Evolutionary conservation across 1,284 basidiomycete species (phyloP), one percentile per base, ranked within the genome.

Genomic region (Cystobasidium sp.): DNA sequence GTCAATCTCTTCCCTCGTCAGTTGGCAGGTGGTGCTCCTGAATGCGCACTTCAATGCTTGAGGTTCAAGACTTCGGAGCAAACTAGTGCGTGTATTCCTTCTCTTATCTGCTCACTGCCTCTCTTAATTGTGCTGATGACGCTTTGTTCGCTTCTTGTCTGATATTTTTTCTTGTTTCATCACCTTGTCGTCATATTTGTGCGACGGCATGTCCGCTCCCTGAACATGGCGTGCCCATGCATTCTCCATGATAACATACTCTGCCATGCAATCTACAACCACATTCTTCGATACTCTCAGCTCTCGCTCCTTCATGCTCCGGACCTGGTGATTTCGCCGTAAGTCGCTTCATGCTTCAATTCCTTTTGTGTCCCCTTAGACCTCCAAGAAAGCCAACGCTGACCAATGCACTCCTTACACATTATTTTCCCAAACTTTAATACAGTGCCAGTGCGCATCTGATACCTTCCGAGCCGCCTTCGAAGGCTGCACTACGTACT

Each of bases 281-380:
- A n/a, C 41, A n/a, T 22, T 43, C 12, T 31, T 31, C 31, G 31
- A 1, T 31, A 5, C 5, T 41, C 14, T 18, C 59, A 71, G 69
- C 20, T 24, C 69, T 71, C 37, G 69, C 69, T 52, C 56, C 59
- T 0, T 39, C 46, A 18, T 71, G 69, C 69, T 24, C 37, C 9
- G 69, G 69, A 18, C 56, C 69, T 22, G 61, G 22, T 46, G 69
- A 71, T 51, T 71, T 53, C 41, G 69, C 22, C n/a, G 64, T 66
- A 46, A 65, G 63, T 52, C 24, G 3, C 2, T 31, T 31, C 31
- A 31, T 31, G 31, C 31, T 31, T 31, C 31, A 1, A 31, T 31
- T 31, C 12, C 31, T 37, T 37, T 53, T 53, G 18, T 22, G 5
- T 3, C 9, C 52, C 20, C 52, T 9, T 22, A 3, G 20, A 9